Conservation (phyloP, 805 yeast genomes). For the Isabelozyma heimii region DNA sequence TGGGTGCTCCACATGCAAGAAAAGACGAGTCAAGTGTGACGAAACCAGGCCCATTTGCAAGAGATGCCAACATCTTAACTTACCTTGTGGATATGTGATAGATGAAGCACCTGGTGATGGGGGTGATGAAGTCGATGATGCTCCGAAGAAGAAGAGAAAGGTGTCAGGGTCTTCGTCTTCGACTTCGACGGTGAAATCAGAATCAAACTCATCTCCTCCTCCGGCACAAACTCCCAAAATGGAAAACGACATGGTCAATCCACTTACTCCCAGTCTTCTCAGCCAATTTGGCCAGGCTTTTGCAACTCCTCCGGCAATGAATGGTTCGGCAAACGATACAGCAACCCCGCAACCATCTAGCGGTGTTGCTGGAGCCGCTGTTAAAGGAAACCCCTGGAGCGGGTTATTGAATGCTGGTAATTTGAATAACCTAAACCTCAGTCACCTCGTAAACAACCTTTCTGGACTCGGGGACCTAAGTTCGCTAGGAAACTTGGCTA, state of each 20-base stretch:
- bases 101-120: slow-evolving; percentile 7
- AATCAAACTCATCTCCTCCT: background rate
- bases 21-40: slow-evolving; percentile 90
- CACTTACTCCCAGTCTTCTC: too few relatives aligned
- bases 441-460: slow-evolving; percentile 41
- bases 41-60: slow-evolving; percentile 76
- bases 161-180: background rate
- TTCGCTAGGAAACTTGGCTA: slow-evolving; percentile 35
- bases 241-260: too few relatives aligned
- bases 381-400: background rate
- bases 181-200: background rate
- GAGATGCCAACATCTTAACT: slow-evolving; percentile 76
- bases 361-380: background rate
- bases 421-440: slow-evolving; percentile 39
- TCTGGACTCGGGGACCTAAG: slow-evolving; percentile 34
- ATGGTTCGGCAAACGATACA: background rate
- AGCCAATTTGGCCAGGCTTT: too few relatives aligned
- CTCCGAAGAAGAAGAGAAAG: slow-evolving; percentile 3
- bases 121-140: background rate
- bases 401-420: slow-evolving; percentile 33
- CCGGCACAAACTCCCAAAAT: background rate
- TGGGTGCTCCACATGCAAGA: slow-evolving; percentile 89
- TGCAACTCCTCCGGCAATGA: too few relatives aligned
- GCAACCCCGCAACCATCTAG: too few relatives aligned
- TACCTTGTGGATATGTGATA: slow-evolving; percentile 63